Percentiles rank a stretch among this genome's conserved stretches.
Conservation (phyloP, 2,329 filamentous ascomycete genomes). For the Lachnellula willkommii region DNA sequence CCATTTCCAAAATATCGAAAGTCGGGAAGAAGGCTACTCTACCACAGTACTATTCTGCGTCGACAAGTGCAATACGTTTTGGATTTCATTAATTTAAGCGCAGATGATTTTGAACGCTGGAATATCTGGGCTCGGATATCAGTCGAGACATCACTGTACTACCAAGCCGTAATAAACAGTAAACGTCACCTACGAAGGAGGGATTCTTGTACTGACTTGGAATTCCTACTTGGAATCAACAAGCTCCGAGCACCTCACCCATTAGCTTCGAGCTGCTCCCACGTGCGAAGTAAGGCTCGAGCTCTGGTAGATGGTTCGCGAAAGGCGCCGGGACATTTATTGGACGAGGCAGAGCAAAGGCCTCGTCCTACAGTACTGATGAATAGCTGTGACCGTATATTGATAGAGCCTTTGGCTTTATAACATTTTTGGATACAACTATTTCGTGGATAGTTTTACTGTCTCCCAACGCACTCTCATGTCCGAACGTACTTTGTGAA, state of each 20-base stretch:
- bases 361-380: neutral
- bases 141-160: neutral
- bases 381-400: neutral
- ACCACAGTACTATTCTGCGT: neutral
- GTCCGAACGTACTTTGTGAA: too few species aligned
- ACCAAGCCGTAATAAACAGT: neutral
- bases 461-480: too few species aligned
- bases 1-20: neutral
- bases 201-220: neutral
- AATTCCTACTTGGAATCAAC: neutral
- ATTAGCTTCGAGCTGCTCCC: neutral
- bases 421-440: too few species aligned
- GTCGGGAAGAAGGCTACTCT: too few species aligned
- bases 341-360: neutral
- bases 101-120: neutral
- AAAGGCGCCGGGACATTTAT: neutral
- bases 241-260: neutral
- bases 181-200: neutral
- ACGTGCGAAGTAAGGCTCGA: neutral
- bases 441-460: too few species aligned
- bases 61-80: neutral
- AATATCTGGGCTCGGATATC: neutral
- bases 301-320: neutral
- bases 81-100: neutral
- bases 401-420: neutral